A percentile compares a stretch with the other conserved stretches of the same genome.
Evolutionary conservation across 306 rosid species (phyloP).

Genomic region (peach (Prunus persica)): DNA sequence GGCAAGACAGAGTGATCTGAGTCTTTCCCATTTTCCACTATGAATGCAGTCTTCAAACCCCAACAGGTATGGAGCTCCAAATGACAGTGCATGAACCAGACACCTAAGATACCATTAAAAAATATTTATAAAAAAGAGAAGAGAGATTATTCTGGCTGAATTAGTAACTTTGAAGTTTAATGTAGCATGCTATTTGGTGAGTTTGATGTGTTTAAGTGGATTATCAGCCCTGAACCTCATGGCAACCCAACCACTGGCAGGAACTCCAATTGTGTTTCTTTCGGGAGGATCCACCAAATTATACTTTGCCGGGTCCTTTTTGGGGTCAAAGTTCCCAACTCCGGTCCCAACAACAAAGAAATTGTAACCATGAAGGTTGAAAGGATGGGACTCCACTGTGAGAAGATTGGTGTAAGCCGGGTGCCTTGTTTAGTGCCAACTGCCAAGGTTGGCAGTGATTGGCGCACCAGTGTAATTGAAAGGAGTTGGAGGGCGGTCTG

Average conservation of each 20-base stretch:
- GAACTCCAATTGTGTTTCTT: slow-evolving; percentile 38
- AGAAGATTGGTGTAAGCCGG: slow-evolving; percentile 31
- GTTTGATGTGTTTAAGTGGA: slow-evolving; percentile 19
- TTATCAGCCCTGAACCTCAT: slow-evolving; percentile 39
- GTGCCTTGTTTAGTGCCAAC: slow-evolving; percentile 33
- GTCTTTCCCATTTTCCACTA: slow-evolving; percentile 29
- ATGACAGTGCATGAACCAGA: slow-evolving; percentile 45
- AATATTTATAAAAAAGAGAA: background rate
- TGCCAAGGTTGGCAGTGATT: slow-evolving; percentile 32
- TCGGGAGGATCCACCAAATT: slow-evolving; percentile 32
- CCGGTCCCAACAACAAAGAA: slow-evolving; percentile 37
- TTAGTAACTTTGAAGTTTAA: background rate
- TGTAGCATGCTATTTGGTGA: background rate
- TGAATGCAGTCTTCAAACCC: slow-evolving; percentile 41
- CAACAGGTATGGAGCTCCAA: slow-evolving; percentile 39
- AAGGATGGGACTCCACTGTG: slow-evolving; percentile 35
- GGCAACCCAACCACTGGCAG: slow-evolving; percentile 37
- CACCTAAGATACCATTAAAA: slow-evolving; percentile 4
- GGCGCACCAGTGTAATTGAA: slow-evolving; percentile 40
- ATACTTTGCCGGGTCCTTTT: slow-evolving; percentile 24
- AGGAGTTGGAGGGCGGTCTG: slow-evolving; percentile 28
- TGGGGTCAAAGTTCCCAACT: slow-evolving; percentile 30
- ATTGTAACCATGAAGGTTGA: slow-evolving; percentile 38
- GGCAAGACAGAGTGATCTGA: slow-evolving; percentile 27
- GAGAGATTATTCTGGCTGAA: background rate